phyloP scores from a whole-genome alignment of 148 eudicot genomes.

The Nyssa sinensis region DNA sequence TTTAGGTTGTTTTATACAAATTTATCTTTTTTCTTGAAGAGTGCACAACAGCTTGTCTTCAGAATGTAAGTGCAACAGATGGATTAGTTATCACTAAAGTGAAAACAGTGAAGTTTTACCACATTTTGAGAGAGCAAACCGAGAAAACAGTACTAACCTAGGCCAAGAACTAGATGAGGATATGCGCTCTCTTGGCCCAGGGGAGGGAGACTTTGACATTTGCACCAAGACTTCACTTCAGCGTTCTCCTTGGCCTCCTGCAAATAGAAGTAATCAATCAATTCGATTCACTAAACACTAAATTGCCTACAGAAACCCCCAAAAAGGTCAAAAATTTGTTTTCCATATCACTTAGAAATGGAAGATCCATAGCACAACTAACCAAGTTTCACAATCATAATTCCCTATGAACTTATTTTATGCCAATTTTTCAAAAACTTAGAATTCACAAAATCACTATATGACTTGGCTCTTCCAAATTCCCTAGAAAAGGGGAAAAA shows the following conservation, averaged over 20 bases:
- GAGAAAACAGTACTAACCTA: conserved; percentile 39
- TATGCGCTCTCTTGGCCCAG: conserved; percentile 32
- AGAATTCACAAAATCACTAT: neutral
- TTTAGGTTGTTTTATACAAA: neutral
- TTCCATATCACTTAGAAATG: conserved; percentile 7
- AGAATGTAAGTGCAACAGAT: conserved; percentile 4
- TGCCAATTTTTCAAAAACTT: neutral
- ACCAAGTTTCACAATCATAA: conserved; percentile 7
- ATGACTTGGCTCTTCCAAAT: neutral
- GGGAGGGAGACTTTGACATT: conserved; percentile 49
- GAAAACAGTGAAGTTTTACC: neutral
- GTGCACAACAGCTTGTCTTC: neutral
- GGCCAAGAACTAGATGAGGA: conserved; percentile 30
- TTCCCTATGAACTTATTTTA: neutral
- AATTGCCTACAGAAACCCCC: neutral
- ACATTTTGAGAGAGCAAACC: neutral
- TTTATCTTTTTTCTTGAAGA: neutral
- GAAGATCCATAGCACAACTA: conserved; percentile 7
- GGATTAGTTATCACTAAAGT: neutral
- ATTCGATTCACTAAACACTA: neutral
- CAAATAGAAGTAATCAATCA: conserved; percentile 11
- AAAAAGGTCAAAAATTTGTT: conserved; percentile 1
- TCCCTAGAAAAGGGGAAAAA: neutral
- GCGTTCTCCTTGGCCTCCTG: conserved; percentile 33
- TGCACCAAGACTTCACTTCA: conserved; percentile 33